Evolutionary conservation across 2,329 filamentous ascomycete species (phyloP), one percentile per base, ranked within the genome.

Genomic region (Pseudocercospora fuligena): DNA sequence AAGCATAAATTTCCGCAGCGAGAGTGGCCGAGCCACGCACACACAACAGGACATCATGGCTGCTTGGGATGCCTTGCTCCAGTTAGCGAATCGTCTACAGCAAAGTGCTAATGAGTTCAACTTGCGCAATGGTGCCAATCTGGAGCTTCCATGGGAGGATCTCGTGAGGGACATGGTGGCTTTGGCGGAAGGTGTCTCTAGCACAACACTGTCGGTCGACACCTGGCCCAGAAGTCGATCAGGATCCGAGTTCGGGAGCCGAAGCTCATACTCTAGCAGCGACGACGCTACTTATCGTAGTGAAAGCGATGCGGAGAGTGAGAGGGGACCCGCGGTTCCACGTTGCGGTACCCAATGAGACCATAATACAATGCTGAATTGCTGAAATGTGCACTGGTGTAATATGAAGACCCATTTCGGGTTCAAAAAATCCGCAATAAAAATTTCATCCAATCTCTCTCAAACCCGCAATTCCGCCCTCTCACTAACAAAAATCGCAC

Each of bases 401-500:
- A 2, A 8, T 31, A 31, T 8, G 9, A 31, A 8, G 29, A 31
- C 29, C 29, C 29, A 31, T 31, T 31, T 31, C 29, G 29, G 29
- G 9, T 31, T 7, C 9, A 31, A 8, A 31, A 31, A 8, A 31
- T 31, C 29, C 29, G n/a, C n/a, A n/a, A 31, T 8, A 8, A 31
- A 31, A 31, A 29, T 29, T 31, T 31, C 4, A 36, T 36, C 33
- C 33, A 36, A 36, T 36, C 33, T n/a, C n/a, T 51, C 25, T 57
- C 33, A 64, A 11, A 40, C 31, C 19, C 53, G 43, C n/a, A 60
- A 51, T 60, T 61, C 69, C 9, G 65, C 67, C 46, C 57, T 59
- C 57, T 65, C 63, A 5, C 63, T 64, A 60, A 74, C 67, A 67
- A 75, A 75, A 29, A 73, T 43, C 43, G 66, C 64, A 49, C 68